Percentiles rank a stretch among this genome's conserved stretches.
Conservation (phyloP, 768 basidiomycete species). For the Pholiota conissans region DNA sequence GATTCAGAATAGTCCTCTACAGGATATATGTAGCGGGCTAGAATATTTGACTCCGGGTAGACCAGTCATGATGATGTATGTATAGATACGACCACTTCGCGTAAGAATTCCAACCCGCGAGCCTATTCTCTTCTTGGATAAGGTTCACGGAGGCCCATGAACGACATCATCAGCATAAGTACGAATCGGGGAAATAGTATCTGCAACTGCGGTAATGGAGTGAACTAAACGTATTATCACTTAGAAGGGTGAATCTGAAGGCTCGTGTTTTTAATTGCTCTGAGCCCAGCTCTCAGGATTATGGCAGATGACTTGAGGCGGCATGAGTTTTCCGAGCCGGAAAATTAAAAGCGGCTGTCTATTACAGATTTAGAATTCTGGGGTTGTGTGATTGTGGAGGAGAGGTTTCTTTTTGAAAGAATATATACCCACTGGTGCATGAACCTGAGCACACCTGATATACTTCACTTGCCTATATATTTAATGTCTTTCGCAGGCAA, state of each 20-base stretch:
- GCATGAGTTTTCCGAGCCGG: background rate
- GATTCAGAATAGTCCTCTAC: background rate
- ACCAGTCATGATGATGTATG: background rate
- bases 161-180: background rate
- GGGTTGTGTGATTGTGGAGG: background rate
- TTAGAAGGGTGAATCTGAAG: background rate
- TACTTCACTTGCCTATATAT: background rate
- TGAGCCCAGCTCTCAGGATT: background rate
- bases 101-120: background rate
- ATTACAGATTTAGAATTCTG: background rate
- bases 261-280: background rate
- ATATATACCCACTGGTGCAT: background rate
- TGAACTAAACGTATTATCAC: background rate
- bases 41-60: background rate
- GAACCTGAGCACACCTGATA: background rate
- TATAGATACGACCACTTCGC: background rate
- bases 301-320: background rate
- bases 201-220: background rate
- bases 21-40: background rate
- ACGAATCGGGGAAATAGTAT: background rate
- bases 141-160: background rate
- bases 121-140: background rate
- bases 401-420: background rate
- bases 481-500: too few relatives aligned
- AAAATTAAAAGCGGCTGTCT: background rate